These are phyloP conservation scores for Echium plantagineum DNA, from an alignment of 257 asterid genomes.

Conservation along the genomic window DNA sequence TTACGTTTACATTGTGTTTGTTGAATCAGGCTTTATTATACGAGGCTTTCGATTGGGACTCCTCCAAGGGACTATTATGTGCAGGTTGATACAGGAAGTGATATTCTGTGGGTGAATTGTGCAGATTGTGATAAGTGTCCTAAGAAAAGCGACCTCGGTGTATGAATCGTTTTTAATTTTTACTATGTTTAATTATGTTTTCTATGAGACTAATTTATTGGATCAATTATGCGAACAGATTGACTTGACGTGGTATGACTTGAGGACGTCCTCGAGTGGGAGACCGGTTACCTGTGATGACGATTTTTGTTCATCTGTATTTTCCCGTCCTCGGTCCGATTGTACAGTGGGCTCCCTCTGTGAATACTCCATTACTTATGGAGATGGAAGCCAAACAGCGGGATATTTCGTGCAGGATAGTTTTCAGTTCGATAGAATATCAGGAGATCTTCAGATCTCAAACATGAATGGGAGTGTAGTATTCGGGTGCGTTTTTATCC, in stretches of 20 bases:
- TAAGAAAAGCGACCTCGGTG: conserved; percentile 67
- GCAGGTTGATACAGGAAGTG: conserved; percentile 99
- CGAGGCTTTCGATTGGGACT: conserved; percentile 74
- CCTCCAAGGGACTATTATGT: conserved; percentile 88
- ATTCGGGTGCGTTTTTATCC: conserved; percentile 61
- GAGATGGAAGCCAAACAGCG: conserved; percentile 83
- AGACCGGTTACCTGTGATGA: conserved; percentile 55
- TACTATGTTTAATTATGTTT: too few relatives aligned
- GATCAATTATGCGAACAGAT: too few relatives aligned
- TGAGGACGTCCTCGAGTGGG: conserved; percentile 65
- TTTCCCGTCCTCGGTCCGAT: conserved; percentile 35
- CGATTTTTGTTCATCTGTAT: conserved; percentile 56
- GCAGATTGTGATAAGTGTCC: conserved; percentile 76
- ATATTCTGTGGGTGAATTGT: conserved; percentile 93
- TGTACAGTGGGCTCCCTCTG: conserved; percentile 70
- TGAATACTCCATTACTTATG: conserved; percentile 70
- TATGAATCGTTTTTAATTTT: conserved; percentile 22
- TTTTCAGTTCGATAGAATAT: conserved; percentile 58
- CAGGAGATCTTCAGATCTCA: conserved; percentile 66
- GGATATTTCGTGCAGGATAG: conserved; percentile 76
- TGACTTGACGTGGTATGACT: conserved; percentile 59
- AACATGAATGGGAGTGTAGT: conserved; percentile 69
- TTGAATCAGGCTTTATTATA: conserved; percentile 89
- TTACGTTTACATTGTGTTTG: too few relatives aligned
- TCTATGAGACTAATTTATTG: too few relatives aligned